phyloP scores from a whole-genome alignment of 306 rosid genomes.

The Clitoria ternatea region DNA sequence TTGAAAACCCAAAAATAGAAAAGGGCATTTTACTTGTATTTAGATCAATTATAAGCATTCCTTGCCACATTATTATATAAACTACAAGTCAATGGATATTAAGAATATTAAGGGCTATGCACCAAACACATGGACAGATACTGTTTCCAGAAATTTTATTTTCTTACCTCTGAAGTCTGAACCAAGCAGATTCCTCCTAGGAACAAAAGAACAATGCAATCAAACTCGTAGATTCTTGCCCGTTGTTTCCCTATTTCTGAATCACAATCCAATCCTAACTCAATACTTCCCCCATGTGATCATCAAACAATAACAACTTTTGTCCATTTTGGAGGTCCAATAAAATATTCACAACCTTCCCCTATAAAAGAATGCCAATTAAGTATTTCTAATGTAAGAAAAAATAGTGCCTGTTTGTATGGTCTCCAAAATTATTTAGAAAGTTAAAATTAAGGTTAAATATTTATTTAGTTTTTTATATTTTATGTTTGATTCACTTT shows the following conservation, averaged over 20 bases:
- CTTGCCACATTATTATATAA: constrained; percentile 11
- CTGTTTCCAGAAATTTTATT: constrained; percentile 10
- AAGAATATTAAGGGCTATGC: background rate
- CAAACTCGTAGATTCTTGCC: constrained; percentile 48
- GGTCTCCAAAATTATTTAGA: too few relatives aligned
- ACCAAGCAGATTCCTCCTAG: constrained; percentile 8
- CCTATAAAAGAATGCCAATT: background rate
- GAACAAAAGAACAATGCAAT: constrained; percentile 40
- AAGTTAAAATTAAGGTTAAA: too few relatives aligned
- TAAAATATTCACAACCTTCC: background rate
- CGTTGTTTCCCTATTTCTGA: constrained; percentile 35
- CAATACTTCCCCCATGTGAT: constrained; percentile 46
- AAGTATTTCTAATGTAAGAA: background rate
- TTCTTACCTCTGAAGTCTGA: constrained; percentile 11
- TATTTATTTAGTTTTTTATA: too few relatives aligned
- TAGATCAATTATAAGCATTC: constrained; percentile 17
- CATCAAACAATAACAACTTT: constrained; percentile 31
- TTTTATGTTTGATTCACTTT: too few relatives aligned
- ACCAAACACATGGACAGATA: constrained; percentile 34
- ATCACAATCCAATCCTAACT: constrained; percentile 30
- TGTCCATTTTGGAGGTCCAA: constrained; percentile 23
- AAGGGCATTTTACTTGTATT: background rate
- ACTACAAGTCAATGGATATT: constrained; percentile 22
- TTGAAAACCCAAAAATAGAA: background rate
- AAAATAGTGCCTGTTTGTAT: background rate